These are phyloP conservation scores for Cardamine resedifolia DNA, from an alignment of 345 rosid species.

Conservation along the genomic window DNA sequence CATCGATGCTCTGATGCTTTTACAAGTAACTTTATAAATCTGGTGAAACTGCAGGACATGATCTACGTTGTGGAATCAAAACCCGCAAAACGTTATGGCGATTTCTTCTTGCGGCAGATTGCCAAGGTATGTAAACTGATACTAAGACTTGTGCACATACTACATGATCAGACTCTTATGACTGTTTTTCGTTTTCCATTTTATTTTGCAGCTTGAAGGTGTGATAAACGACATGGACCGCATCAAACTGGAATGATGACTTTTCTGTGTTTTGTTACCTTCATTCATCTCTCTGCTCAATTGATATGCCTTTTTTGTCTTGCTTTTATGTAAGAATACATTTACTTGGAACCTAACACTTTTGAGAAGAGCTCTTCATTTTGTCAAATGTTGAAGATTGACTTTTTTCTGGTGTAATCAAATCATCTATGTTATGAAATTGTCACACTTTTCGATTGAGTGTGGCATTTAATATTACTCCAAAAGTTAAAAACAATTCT, in stretches of 20 bases:
- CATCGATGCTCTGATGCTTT: not conserved
- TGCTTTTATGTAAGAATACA: not conserved
- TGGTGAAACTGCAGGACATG: conserved; percentile 68
- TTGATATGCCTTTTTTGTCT: not conserved
- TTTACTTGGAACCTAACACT: not conserved
- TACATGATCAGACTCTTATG: not conserved
- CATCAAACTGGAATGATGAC: conserved; percentile 63
- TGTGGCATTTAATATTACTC: no score
- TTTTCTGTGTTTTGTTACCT: no score
- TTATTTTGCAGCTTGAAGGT: conserved; percentile 72
- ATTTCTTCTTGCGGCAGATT: conserved; percentile 91
- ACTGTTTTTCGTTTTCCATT: not conserved
- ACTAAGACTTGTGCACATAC: not conserved
- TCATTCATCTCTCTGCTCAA: not conserved
- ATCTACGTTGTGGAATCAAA: conserved; percentile 75
- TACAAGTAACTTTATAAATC: not conserved
- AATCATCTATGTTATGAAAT: no score
- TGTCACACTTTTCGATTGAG: no score
- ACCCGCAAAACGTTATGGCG: conserved; percentile 72
- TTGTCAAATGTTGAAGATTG: not conserved
- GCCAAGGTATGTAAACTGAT: conserved; percentile 60
- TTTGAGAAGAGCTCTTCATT: conserved; percentile 11
- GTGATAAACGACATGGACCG: conserved; percentile 81
- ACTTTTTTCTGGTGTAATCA: no score
- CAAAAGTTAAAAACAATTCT: no score